Evolutionary conservation across 345 rosid genomes (phyloP).

Genomic region (Cardiospermum halicacabum): DNA sequence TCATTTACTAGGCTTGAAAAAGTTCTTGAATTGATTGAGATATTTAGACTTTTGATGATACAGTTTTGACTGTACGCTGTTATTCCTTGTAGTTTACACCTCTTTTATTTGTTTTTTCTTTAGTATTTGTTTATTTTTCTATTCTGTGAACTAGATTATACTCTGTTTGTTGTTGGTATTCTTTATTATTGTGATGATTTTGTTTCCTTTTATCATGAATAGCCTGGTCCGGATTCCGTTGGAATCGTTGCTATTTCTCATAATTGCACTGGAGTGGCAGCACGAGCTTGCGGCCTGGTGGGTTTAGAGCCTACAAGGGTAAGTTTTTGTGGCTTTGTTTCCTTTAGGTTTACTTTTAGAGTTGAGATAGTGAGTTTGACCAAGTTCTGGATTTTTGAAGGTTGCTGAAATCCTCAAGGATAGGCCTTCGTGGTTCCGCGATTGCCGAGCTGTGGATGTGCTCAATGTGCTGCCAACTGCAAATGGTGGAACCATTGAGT

Average conservation of each 20-base stretch:
- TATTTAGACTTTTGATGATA: neutral
- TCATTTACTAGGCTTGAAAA: neutral
- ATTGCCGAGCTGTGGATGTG: constrained; percentile 98
- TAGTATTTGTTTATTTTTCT: neutral
- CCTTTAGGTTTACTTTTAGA: neutral
- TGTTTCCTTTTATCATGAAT: constrained; percentile 18
- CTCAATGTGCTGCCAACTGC: constrained; percentile 97
- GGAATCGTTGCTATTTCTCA: constrained; percentile 99
- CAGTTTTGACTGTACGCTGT: neutral
- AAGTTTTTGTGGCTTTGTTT: constrained; percentile 22
- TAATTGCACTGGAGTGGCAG: constrained; percentile 99
- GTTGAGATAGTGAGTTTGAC: neutral
- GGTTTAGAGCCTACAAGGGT: constrained; percentile 99
- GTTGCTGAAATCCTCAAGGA: constrained; percentile 99
- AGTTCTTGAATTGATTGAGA: neutral
- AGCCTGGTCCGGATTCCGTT: constrained; percentile 99
- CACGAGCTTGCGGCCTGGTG: constrained; percentile 99
- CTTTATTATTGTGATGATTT: neutral
- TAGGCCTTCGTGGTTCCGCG: constrained; percentile 97
- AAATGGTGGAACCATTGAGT: constrained; percentile 99
- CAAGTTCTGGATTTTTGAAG: constrained; percentile 28
- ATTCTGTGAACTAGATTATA: neutral
- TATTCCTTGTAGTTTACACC: neutral
- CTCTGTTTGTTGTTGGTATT: neutral
- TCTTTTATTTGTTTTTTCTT: neutral